phyloP scores from a whole-genome alignment of 2,329 filamentous ascomycete species.

The Cladosporium sp. region DNA sequence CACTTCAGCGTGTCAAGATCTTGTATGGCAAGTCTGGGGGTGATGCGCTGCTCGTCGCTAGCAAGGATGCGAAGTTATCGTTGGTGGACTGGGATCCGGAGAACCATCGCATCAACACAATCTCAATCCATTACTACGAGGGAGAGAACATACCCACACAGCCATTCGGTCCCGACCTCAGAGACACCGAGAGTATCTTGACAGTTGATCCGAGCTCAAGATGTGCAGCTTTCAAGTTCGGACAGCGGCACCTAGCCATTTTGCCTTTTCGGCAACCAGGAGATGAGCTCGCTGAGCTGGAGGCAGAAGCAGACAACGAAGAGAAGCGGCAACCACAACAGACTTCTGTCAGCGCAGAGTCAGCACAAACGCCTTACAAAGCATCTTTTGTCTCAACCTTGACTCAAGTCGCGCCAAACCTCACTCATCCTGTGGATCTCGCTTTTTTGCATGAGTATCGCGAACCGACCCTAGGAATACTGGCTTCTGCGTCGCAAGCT shows the following conservation, averaged over 20 bases:
- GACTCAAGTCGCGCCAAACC: constrained; percentile 78
- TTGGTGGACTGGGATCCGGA: constrained; percentile 91
- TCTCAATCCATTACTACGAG: constrained; percentile 98
- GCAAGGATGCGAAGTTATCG: constrained; percentile 88
- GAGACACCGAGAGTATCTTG: constrained; percentile 74
- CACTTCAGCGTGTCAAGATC: constrained; percentile 72
- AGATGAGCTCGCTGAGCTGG: constrained; percentile 70
- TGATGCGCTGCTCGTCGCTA: constrained; percentile 76
- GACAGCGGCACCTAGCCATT: constrained; percentile 82
- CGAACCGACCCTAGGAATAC: constrained; percentile 93
- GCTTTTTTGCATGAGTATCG: constrained; percentile 95
- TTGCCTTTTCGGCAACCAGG: constrained; percentile 83
- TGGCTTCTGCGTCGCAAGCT: constrained; percentile 70
- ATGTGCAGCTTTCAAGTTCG: constrained; percentile 93
- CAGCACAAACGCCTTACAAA: constrained; percentile 64
- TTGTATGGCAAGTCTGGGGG: constrained; percentile 72
- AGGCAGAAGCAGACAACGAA: constrained; percentile 81
- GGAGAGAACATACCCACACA: constrained; percentile 63
- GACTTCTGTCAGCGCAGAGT: constrained; percentile 31
- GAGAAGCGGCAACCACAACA: constrained; percentile 27
- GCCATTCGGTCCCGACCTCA: constrained; percentile 75
- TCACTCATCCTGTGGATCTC: constrained; percentile 86
- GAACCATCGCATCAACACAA: constrained; percentile 72
- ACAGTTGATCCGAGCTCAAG: constrained; percentile 86
- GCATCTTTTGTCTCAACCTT: constrained; percentile 91